Evolutionary conservation across 257 asterid genomes (phyloP).

Genomic region (Forsythia suspensa): DNA sequence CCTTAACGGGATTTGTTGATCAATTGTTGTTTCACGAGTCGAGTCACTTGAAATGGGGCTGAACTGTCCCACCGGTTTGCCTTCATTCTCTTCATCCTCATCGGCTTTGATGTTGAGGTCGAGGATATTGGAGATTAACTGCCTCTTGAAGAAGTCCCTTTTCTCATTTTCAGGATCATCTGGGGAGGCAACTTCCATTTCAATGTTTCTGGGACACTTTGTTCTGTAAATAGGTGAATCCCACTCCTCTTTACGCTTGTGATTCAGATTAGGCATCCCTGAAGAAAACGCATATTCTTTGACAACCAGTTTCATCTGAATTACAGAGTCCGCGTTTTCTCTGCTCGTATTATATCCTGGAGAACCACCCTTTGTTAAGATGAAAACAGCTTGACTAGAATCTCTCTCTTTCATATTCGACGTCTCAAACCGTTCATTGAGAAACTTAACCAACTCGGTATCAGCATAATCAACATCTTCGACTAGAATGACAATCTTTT

Average conservation of each 20-base stretch:
- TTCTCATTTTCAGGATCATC: constrained; percentile 18
- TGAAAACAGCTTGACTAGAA: constrained; percentile 33
- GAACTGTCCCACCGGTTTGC: constrained; percentile 8
- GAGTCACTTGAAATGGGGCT: constrained; percentile 47
- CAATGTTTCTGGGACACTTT: constrained; percentile 39
- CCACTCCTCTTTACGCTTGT: constrained; percentile 61
- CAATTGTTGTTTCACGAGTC: constrained; percentile 31
- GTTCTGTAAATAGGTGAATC: constrained; percentile 26
- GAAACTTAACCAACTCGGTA: constrained; percentile 44
- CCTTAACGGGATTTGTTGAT: constrained; percentile 25
- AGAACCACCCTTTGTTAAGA: constrained; percentile 42
- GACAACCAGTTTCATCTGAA: constrained; percentile 48
- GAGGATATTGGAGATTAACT: constrained; percentile 43
- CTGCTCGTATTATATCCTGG: background rate
- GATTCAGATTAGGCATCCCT: constrained; percentile 24
- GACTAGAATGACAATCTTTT: constrained; percentile 48
- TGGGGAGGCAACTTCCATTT: constrained; percentile 35
- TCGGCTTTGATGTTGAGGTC: constrained; percentile 68
- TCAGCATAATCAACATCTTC: constrained; percentile 64
- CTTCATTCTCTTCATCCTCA: constrained; percentile 40
- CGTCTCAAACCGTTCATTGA: constrained; percentile 30
- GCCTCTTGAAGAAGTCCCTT: constrained; percentile 24
- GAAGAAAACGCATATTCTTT: constrained; percentile 15
- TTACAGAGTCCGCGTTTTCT: constrained; percentile 22
- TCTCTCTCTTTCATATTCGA: constrained; percentile 6